Evolutionary conservation across 768 basidiomycete genomes (phyloP), one percentile per base, ranked within the genome.

Genomic region (Artomyces pyxidatus): DNA sequence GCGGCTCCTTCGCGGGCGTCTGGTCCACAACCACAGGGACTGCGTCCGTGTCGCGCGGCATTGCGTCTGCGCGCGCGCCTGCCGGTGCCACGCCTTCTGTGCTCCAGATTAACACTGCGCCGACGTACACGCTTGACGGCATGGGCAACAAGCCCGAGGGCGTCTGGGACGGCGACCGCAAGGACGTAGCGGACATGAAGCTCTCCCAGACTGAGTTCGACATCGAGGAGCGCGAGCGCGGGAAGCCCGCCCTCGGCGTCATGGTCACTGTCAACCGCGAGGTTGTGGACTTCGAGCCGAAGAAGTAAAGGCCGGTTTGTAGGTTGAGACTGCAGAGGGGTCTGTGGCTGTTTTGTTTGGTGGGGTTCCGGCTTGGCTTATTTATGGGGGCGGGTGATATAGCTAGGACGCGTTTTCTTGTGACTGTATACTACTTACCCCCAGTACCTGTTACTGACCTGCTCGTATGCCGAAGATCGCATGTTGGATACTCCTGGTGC

Each of bases 1-100:
- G 88, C 37, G 88, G 88, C 19, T 71, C 74, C 39, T 90, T 88
- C 61, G 76, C 78, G 14, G 75, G 66, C 23, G 67, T 73, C 4
- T 60, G 52, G 22, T 48, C 62, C 10, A 58, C 66, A 21, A 51
- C 19, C 26, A 60, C 60, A 32, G 69, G 58, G 45, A 61, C 64
- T 17, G 64, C 63, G 48, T 76, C 77, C n/a, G 74, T 72, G 27
- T 71, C 75, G 55, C 47, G 49, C 42, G 57, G 56, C 37, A 71
- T 71, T 6, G 75, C 75, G n/a, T 72, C 76, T 58, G 77, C 76
- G 54, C 68, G 75, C 43, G 55, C 47, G 9, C 53, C 55, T 25
- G 30, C 50, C 38, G 54, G 52, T 37, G 44, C 56, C 11, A n/a
- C n/a, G n/a, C 48, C 54, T 23, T 57, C 63, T 27, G 46, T 58